These are phyloP conservation scores for Penicillium pancosmium DNA, from an alignment of 495 filamentous ascomycete genomes.

Conservation along the genomic window DNA sequence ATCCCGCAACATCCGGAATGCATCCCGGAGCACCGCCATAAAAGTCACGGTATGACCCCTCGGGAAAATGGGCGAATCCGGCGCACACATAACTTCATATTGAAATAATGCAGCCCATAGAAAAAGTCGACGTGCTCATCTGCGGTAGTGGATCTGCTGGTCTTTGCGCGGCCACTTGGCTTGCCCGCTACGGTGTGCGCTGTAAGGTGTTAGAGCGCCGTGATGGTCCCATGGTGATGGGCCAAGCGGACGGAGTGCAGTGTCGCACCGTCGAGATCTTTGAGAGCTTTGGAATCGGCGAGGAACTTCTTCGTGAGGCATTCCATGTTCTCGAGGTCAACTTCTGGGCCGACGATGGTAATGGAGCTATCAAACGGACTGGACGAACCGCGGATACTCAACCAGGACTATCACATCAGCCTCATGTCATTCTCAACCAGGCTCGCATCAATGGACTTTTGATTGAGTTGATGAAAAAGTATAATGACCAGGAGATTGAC, in stretches of 20 bases:
- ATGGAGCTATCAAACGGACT: conserved; percentile 52
- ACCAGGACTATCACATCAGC: conserved; percentile 65
- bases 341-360: conserved; percentile 58
- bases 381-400: conserved; percentile 62
- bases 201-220: conserved; percentile 68
- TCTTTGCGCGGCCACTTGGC: conserved; percentile 68
- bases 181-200: conserved; percentile 60
- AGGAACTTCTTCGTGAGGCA: conserved; percentile 69
- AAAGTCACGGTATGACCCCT: conserved; percentile 9
- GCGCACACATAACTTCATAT: conserved; percentile 2
- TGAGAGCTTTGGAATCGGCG: conserved; percentile 73
- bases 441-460: conserved; percentile 69
- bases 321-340: conserved; percentile 70
- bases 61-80: conserved; percentile 6
- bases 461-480: conserved; percentile 51
- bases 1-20: conserved; percentile 27
- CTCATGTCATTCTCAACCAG: conserved; percentile 79
- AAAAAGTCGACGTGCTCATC: conserved; percentile 59
- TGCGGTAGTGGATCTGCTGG: conserved; percentile 71
- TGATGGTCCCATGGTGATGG: conserved; percentile 60
- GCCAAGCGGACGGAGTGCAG: conserved; percentile 84
- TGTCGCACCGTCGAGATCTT: conserved; percentile 81
- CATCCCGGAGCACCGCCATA: conserved; percentile 20
- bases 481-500: conserved; percentile 55
- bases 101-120: conserved; percentile 18